Evolutionary conservation across 257 asterid genomes (phyloP), one percentile per base, ranked within the genome.

Genomic region (Solanum ossicruentum): DNA sequence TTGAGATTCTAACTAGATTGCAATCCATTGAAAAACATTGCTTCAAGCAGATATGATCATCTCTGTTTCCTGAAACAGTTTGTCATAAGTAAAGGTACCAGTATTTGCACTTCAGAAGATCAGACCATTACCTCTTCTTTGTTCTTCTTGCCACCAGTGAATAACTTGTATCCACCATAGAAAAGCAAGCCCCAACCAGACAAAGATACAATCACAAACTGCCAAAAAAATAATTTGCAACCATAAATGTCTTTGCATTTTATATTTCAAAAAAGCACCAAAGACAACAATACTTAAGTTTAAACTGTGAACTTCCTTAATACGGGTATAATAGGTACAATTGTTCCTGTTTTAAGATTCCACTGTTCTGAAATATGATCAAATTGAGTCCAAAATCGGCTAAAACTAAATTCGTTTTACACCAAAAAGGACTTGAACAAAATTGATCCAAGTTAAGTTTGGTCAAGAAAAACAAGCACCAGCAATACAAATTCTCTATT

Each of bases 191-290:
- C 93, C 97, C 98, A 95, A 73, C 98, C 99, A 43, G 97, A 20
- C 87, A 93, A 88, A 86, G 97, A 95, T 75, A 91, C 95, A 81
- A 95, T 91, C 86, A 95, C 99, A 87, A 95, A 92, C 99, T 94
- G 91, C 90, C 88, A 82, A 87, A 79, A 80, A 10, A 71, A 78
- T 78, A 16, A 78, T 52, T 77, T 78, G 65, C 66, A 78, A 78
- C 10, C 36, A 72, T 72, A 72, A 12, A 43, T 43, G 11, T 15
- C 20, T 75, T 49, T 15, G 65, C 83, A 16, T 28, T 52, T 28
- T 75, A 47, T 12, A 21, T 23, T 75, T 36, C 60, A 49, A 75
- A 65, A 65, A 51, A 26, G 16, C 83, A 23, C 61, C 47, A 51
- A 78, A 28, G 65, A 52, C 45, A 26, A 28, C 65, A 39, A 15